Conservation (phyloP, 179 eudicot species). For the Camellia oleifera region DNA sequence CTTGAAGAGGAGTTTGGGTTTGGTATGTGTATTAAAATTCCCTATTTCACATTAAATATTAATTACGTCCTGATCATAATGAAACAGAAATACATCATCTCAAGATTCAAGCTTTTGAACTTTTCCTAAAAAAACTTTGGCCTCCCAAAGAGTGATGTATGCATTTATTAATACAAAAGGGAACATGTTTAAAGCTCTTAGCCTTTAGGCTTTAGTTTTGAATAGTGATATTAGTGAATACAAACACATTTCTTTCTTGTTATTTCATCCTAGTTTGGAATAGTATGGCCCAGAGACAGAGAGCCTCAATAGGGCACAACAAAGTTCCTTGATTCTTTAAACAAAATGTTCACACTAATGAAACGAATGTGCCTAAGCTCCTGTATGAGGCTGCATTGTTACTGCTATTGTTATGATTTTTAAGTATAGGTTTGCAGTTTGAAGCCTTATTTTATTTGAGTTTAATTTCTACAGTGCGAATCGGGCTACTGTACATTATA, state of each 20-base stretch:
- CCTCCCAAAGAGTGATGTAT: too few relatives aligned
- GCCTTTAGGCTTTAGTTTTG: too few relatives aligned
- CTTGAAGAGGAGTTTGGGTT: slow-evolving; percentile 83
- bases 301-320: too few relatives aligned
- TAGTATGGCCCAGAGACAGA: too few relatives aligned
- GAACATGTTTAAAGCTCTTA: too few relatives aligned
- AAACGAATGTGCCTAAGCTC: too few relatives aligned
- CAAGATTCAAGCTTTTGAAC: background rate
- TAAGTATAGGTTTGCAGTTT: background rate
- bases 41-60: background rate
- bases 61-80: background rate
- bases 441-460: background rate
- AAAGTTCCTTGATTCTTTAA: too few relatives aligned
- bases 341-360: too few relatives aligned
- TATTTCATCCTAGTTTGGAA: too few relatives aligned
- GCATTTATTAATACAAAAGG: too few relatives aligned
- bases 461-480: slow-evolving; percentile 32
- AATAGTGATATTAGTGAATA: background rate
- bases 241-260: too few relatives aligned
- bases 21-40: slow-evolving; percentile 35
- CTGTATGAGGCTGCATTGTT: background rate
- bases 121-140: background rate
- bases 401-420: background rate
- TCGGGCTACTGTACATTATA: slow-evolving; percentile 44
- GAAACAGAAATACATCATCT: background rate